Conservation (phyloP, 2,329 filamentous ascomycete species). For the Lojkania enalia region DNA sequence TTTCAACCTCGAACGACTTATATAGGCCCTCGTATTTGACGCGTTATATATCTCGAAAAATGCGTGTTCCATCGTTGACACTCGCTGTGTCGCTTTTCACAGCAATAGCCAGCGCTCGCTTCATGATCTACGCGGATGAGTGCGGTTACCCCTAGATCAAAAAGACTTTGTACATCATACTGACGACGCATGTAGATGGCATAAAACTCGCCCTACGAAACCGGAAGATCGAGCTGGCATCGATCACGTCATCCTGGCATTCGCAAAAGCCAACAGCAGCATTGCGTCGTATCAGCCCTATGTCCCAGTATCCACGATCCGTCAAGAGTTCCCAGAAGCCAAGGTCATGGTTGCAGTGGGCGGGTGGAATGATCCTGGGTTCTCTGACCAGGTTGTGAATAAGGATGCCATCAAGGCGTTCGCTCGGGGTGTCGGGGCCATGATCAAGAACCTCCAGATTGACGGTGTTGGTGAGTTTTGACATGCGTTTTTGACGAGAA, state of each 20-base stretch:
- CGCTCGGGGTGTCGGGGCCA: slow-evolving; percentile 64
- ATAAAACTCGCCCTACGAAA: slow-evolving; percentile 32
- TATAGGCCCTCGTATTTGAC: no score
- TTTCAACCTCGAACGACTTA: no score
- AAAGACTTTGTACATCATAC: not conserved
- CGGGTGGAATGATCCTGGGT: slow-evolving; percentile 72
- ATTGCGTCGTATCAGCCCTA: slow-evolving; percentile 57
- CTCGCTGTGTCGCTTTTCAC: slow-evolving; percentile 19
- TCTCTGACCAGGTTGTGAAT: slow-evolving; percentile 59
- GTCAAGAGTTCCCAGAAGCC: slow-evolving; percentile 59
- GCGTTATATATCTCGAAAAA: slow-evolving; percentile 17
- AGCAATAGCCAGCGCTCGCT: slow-evolving; percentile 26
- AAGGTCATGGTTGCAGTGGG: slow-evolving; percentile 73
- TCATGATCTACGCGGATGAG: slow-evolving; percentile 40
- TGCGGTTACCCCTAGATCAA: slow-evolving; percentile 18
- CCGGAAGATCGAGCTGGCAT: slow-evolving; percentile 37
- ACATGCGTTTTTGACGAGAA: not conserved
- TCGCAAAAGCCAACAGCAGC: slow-evolving; percentile 46
- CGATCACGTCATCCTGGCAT: slow-evolving; percentile 42
- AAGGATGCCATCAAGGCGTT: slow-evolving; percentile 59
- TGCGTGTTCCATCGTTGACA: slow-evolving; percentile 23
- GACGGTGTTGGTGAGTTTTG: slow-evolving; percentile 62
- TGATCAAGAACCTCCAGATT: slow-evolving; percentile 64
- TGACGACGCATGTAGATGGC: slow-evolving; percentile 29
- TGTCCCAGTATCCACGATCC: slow-evolving; percentile 55